phyloP scores from a whole-genome alignment of 305 asterid genomes.

The Coffea humblotiana region DNA sequence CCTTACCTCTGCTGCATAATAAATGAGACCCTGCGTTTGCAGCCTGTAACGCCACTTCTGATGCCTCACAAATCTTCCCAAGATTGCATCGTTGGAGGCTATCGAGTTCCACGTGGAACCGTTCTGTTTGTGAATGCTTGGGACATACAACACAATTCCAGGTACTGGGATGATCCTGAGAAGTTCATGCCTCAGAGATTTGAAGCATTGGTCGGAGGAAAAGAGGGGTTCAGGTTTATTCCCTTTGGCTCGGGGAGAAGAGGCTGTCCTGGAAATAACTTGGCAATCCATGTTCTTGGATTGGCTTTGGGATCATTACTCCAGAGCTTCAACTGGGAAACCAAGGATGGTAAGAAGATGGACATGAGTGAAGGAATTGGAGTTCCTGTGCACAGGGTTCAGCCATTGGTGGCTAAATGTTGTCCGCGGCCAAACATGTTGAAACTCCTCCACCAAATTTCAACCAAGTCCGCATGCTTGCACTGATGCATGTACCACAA shows the following conservation, averaged over 20 bases:
- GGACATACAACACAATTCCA: constrained; percentile 42
- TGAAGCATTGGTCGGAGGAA: constrained; percentile 20
- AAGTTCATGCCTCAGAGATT: constrained; percentile 47
- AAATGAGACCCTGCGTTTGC: constrained; percentile 45
- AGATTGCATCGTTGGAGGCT: constrained; percentile 41
- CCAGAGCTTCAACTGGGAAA: constrained; percentile 32
- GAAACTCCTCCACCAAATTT: constrained; percentile 19
- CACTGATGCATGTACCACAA: background rate
- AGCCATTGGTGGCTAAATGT: constrained; percentile 29
- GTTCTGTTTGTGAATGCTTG: constrained; percentile 46
- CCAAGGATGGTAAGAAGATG: background rate
- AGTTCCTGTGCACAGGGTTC: constrained; percentile 16
- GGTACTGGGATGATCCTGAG: constrained; percentile 33
- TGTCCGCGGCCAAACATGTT: constrained; percentile 21
- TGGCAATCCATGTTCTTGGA: constrained; percentile 22
- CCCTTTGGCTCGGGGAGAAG: constrained; percentile 30
- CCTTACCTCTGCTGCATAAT: constrained; percentile 42
- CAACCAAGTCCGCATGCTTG: background rate
- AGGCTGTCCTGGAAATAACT: constrained; percentile 30
- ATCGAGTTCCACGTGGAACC: constrained; percentile 37
- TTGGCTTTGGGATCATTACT: constrained; percentile 27
- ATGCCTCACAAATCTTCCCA: constrained; percentile 45
- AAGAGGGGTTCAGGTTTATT: constrained; percentile 20
- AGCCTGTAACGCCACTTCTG: constrained; percentile 45
- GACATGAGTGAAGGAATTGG: constrained; percentile 19